phyloP scores from a whole-genome alignment of 2,329 filamentous ascomycete species.

The Emmonsiellopsis sp. region DNA sequence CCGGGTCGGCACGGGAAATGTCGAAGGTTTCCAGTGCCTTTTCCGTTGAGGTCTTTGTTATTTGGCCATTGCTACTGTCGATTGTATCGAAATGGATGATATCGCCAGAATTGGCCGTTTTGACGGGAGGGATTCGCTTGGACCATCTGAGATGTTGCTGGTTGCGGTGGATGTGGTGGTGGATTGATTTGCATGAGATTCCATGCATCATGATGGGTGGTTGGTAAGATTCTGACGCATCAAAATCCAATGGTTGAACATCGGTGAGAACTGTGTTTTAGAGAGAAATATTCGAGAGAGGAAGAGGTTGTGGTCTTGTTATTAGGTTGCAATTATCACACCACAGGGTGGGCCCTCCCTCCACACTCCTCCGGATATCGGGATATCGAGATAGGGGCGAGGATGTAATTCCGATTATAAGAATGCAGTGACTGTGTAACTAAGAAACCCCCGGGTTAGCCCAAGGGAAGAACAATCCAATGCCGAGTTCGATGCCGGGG shows the following conservation, averaged over 20 bases:
- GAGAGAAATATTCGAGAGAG: too few relatives aligned
- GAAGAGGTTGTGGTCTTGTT: too few relatives aligned
- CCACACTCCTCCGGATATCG: neutral
- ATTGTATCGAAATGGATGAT: slow-evolving; percentile 42
- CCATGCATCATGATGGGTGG: slow-evolving; percentile 12
- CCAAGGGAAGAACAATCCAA: too few relatives aligned
- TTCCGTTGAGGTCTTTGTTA: slow-evolving; percentile 34
- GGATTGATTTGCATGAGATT: slow-evolving; percentile 19
- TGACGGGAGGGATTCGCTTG: slow-evolving; percentile 34
- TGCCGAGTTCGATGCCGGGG: too few relatives aligned
- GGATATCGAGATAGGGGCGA: neutral
- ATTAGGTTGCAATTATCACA: too few relatives aligned
- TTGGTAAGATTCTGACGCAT: too few relatives aligned
- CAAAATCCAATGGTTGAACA: too few relatives aligned
- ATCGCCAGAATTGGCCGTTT: slow-evolving; percentile 41
- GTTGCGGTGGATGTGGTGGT: slow-evolving; percentile 22
- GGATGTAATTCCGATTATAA: neutral
- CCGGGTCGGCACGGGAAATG: slow-evolving; percentile 37
- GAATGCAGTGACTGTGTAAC: too few relatives aligned
- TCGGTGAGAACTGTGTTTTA: too few relatives aligned
- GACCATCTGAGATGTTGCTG: slow-evolving; percentile 43
- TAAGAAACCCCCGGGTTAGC: too few relatives aligned
- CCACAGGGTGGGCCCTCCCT: neutral
- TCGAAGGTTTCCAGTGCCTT: slow-evolving; percentile 36
- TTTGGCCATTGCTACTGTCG: slow-evolving; percentile 44